Evolutionary conservation across 495 filamentous ascomycete genomes (phyloP).

Genomic region (Clohesyomyces aquaticus): DNA sequence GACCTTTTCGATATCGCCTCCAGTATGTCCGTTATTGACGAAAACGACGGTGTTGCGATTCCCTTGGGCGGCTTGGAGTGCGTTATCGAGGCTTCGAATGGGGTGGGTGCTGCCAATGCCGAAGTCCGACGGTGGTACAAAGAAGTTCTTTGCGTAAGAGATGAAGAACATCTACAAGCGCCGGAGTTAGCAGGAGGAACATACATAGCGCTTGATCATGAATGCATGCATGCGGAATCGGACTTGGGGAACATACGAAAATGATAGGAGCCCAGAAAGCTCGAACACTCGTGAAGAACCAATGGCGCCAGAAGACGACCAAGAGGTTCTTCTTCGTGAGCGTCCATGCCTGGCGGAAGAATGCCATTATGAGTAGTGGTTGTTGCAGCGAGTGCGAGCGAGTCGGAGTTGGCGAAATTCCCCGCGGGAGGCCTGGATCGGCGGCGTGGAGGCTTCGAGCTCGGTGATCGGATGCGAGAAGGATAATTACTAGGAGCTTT

Average conservation of each 20-base stretch:
- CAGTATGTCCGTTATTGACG: slow-evolving; percentile 70
- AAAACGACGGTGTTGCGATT: slow-evolving; percentile 70
- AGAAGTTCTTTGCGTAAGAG: slow-evolving; percentile 49
- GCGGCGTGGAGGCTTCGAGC: too few relatives aligned
- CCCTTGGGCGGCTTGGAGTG: slow-evolving; percentile 54
- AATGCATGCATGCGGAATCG: background rate
- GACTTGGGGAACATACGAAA: slow-evolving; percentile 53
- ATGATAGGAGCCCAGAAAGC: slow-evolving; percentile 73
- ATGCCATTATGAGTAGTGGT: slow-evolving; percentile 50
- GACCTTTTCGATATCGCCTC: slow-evolving; percentile 71
- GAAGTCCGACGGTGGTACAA: slow-evolving; percentile 52
- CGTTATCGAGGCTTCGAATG: slow-evolving; percentile 63
- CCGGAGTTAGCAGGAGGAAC: background rate
- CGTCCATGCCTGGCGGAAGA: slow-evolving; percentile 71
- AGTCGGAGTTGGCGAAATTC: too few relatives aligned
- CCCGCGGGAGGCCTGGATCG: too few relatives aligned
- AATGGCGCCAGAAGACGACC: slow-evolving; percentile 68
- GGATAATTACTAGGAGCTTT: background rate
- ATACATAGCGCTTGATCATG: background rate
- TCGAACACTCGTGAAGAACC: slow-evolving; percentile 64
- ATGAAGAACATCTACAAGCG: slow-evolving; percentile 44
- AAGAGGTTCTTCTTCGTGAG: slow-evolving; percentile 74
- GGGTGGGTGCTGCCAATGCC: slow-evolving; percentile 65
- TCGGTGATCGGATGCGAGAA: background rate
- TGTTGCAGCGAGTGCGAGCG: background rate